Evolutionary conservation across 2,329 filamentous ascomycete species (phyloP).

Genomic region (Colletotrichum salicis): DNA sequence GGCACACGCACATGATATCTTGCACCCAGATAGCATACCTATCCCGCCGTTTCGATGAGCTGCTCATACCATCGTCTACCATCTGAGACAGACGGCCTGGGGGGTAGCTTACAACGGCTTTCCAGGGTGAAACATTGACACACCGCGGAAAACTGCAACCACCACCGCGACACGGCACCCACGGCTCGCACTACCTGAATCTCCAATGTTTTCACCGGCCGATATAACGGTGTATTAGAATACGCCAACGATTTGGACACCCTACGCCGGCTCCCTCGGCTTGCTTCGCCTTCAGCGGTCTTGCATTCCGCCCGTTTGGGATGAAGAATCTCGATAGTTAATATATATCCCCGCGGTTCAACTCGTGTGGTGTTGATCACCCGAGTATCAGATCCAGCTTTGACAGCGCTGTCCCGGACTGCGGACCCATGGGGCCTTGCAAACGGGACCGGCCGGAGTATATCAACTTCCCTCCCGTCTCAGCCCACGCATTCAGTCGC

Average conservation of each 20-base stretch:
- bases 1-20: not conserved
- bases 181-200: slow-evolving; percentile 5
- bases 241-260: not conserved
- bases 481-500: slow-evolving; percentile 16
- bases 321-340: not conserved
- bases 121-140: slow-evolving; percentile 26
- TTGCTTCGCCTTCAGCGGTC: not conserved
- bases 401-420: slow-evolving; percentile 6
- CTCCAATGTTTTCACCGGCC: not conserved
- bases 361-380: not conserved
- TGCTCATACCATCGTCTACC: slow-evolving; percentile 19
- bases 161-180: not conserved
- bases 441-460: not conserved
- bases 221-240: not conserved
- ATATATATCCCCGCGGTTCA: not conserved
- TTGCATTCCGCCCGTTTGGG: not conserved
- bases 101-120: slow-evolving; percentile 13
- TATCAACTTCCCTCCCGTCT: not conserved
- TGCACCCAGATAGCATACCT: not conserved
- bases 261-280: not conserved
- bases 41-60: slow-evolving; percentile 1
- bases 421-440: not conserved
- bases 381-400: not conserved
- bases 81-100: slow-evolving; percentile 24
- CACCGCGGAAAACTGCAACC: slow-evolving; percentile 10